These are phyloP conservation scores for Hygrophila difformis DNA, from an alignment of 257 asterid genomes.

Conservation along the genomic window DNA sequence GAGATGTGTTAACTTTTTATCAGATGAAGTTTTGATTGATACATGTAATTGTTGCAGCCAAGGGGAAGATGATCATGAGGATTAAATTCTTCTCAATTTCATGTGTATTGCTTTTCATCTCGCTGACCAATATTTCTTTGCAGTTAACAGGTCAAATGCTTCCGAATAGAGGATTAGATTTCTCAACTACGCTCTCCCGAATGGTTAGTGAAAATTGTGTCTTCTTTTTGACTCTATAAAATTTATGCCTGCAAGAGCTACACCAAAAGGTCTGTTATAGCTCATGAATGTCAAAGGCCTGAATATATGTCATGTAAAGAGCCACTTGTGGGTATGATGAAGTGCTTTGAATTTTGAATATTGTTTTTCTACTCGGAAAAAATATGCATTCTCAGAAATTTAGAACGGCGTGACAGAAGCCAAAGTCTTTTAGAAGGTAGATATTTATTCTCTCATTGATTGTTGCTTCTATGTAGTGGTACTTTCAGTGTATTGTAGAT, in stretches of 20 bases:
- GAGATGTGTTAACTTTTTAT: no score
- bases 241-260: slow-evolving; percentile 48
- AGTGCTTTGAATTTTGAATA: slow-evolving; percentile 2
- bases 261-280: slow-evolving; percentile 82
- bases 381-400: slow-evolving; percentile 55
- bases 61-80: no score
- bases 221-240: slow-evolving; percentile 1
- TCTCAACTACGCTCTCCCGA: no score
- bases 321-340: slow-evolving; percentile 67
- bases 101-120: no score
- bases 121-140: no score
- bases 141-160: no score
- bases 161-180: no score
- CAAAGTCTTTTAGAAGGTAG: slow-evolving; percentile 72
- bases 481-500: no score
- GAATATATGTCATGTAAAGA: slow-evolving; percentile 78
- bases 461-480: no score
- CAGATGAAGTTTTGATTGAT: no score
- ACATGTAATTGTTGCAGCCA: no score
- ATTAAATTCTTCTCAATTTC: no score
- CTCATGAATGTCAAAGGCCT: slow-evolving; percentile 72
- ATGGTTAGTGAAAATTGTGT: slow-evolving; percentile 1
- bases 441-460: background rate
- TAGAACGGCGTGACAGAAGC: slow-evolving; percentile 74
- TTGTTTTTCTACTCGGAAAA: slow-evolving; percentile 7